Evolutionary conservation across 495 filamentous ascomycete genomes (phyloP), one percentile per base, ranked within the genome.

Genomic region (Aspergillus cavernicola): DNA sequence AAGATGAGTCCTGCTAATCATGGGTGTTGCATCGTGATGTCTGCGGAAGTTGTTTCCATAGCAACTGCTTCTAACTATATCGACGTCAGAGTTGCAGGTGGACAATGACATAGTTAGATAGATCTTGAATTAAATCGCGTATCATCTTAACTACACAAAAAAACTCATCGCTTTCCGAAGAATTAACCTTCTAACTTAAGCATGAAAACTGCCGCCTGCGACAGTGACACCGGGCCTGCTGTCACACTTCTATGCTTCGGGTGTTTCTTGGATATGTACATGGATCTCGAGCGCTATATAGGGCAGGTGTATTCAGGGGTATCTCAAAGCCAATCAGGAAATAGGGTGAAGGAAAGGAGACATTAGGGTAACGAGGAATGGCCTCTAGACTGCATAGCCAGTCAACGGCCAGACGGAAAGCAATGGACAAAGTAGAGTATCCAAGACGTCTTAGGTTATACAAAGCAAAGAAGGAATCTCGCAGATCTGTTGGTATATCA

Each of bases 221-320:
- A 56, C 55, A 56, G 42, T 26, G 23, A 26, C 39, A 16, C 18
- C 29, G 36, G 41, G 28, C 16, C 49, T 16, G 43, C 49, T 53
- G 55, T 12, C 18, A 38, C 45, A 37, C n/a, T 13, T 69, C 66
- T 71, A 67, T 70, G 47, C 37, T 57, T 61, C 55, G 53, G 43
- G 55, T 64, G 62, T 52, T 60, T 64, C 61, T n/a, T 33, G 41
- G 41, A 50, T 74, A 74, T 74, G 64, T 74, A 74, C 68, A 72
- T 60, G 59, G n/a, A 52, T 60, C 43, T 47, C 61, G 55, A 52
- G 60, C 59, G 64, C 65, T 59, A 67, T 53, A 58, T 63, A 56
- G 56, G 65, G 61, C 63, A 61, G 65, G 64, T 69, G 64, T 73
- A 67, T 72, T 65, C 64, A 67, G 69, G 69, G 70, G 63, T 66